Base-by-base conservation (phyloP, 2,329 filamentous ascomycete genomes). In the Botryosphaeria agaves region DNA sequence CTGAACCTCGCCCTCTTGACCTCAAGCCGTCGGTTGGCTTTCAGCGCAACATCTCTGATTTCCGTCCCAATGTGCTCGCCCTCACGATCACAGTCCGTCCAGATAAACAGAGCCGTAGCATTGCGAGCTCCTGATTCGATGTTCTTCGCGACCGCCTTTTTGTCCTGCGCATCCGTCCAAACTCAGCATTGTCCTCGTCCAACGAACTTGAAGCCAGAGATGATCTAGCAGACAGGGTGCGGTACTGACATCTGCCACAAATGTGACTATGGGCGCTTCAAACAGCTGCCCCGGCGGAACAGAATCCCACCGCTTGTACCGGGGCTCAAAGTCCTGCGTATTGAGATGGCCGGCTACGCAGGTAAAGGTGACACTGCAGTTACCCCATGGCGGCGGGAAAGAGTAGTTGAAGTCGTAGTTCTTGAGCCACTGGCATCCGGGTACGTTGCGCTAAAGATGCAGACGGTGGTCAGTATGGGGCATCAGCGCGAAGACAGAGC, bases 21-120 rank as follows among this genome's bases (percentile, higher is more conserved):
- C 36, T 83, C 66, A 25, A 98, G 73, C 2, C 61, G 61, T 7
- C 64, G 54, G 38, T 94, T 95, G 7, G 70, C 76, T 44, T 73
- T 72, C 28, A 64, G 61, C 4, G 89, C 89, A 34, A 87, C 76
- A 31, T 79, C 69, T 26, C 83, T 75, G 36, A 98, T 87, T 51
- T 98, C 87, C 23, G 78, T 68, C 5, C 89, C 89, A 41, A 98
- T 98, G 48, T 95, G 80, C 52, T 98, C 89, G 20, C 89, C 89
- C 62, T 98, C 89, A 32, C 85, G 74, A 62, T 98, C 89, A 54
- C 89, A 95, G 64, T 98, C 89, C 1, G 89, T 98, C 89, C 89
- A 98, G 43, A 98, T 94, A 52, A 91, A 87, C 18, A 98, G 63
- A 8, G 76, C 72, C 32, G 65, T 69, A n/a, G 74, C 66, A 47